Conservation (phyloP, 2,329 filamentous ascomycete species). For the Aspergillus carbonarius region DNA sequence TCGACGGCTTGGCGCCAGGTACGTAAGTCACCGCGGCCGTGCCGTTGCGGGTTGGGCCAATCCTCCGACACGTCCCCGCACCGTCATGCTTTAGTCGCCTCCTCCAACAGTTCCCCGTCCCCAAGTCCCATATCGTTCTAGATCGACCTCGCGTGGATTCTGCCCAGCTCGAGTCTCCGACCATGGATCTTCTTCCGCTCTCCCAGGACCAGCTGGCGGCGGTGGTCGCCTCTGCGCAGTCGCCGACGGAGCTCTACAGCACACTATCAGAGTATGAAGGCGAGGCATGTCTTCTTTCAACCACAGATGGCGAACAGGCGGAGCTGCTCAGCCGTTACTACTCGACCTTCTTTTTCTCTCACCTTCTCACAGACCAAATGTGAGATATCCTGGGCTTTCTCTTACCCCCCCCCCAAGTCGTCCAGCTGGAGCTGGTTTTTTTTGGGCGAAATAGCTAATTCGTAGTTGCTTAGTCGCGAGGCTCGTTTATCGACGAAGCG, state of each 20-base stretch:
- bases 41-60: slow-evolving; percentile 18
- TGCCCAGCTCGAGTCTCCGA: neutral
- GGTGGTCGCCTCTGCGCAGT: slow-evolving; percentile 27
- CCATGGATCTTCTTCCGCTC: slow-evolving; percentile 33
- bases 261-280: slow-evolving; percentile 37
- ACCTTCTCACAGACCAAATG: slow-evolving; percentile 42
- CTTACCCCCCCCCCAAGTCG: too few relatives aligned
- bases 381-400: slow-evolving; percentile 20
- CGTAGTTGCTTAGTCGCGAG: slow-evolving; percentile 32
- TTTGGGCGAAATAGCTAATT: slow-evolving; percentile 1
- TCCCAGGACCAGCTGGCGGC: slow-evolving; percentile 32
- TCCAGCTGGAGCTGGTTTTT: too few relatives aligned
- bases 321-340: slow-evolving; percentile 40
- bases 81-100: slow-evolving; percentile 6
- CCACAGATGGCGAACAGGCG: slow-evolving; percentile 20
- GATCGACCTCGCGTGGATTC: too few relatives aligned
- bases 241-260: slow-evolving; percentile 37
- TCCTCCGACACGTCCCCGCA: slow-evolving; percentile 37
- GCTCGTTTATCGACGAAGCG: slow-evolving; percentile 41
- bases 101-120: neutral
- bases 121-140: too few relatives aligned
- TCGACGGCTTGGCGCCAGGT: slow-evolving; percentile 39
- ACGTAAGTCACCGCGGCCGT: slow-evolving; percentile 10
- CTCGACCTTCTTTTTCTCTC: slow-evolving; percentile 40
- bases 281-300: slow-evolving; percentile 32